Evolutionary conservation across 164 flowering plant genomes (phyloP).

Genomic region (Hamamelis virginiana): DNA sequence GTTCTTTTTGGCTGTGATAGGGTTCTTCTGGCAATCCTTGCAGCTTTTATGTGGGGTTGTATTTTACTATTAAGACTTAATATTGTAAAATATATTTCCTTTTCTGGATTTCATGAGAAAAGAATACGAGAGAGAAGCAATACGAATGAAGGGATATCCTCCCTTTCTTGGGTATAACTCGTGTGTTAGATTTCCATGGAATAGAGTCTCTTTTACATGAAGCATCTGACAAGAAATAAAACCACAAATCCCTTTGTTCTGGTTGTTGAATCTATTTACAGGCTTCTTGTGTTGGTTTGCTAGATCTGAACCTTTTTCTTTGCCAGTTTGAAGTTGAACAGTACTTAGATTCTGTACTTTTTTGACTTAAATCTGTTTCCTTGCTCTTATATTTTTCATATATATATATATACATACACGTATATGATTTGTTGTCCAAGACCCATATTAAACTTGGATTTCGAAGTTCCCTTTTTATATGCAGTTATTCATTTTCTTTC

Average conservation of each 20-base stretch:
- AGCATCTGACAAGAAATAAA: too few species aligned
- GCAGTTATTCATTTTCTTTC: neutral
- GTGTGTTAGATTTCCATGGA: neutral
- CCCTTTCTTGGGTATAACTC: neutral
- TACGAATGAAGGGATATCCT: neutral
- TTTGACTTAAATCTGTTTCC: too few species aligned
- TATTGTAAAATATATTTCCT: neutral
- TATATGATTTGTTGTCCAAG: too few species aligned
- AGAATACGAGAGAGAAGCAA: neutral
- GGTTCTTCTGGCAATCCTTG: slow-evolving; percentile 5
- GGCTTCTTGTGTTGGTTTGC: neutral
- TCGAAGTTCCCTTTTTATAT: neutral
- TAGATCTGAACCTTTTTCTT: slow-evolving; percentile 15
- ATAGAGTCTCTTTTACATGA: too few species aligned
- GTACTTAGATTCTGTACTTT: too few species aligned
- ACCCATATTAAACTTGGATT: neutral
- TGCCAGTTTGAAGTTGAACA: neutral
- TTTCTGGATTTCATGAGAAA: neutral
- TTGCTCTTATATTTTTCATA: too few species aligned
- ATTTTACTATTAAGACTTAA: neutral
- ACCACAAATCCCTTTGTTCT: neutral
- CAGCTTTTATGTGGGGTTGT: slow-evolving; percentile 1
- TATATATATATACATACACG: too few species aligned
- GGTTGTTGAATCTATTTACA: neutral
- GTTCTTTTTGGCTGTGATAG: neutral